Conservation (phyloP, 192 early-diverging fungal genomes). For the Coemansia reversa region DNA sequence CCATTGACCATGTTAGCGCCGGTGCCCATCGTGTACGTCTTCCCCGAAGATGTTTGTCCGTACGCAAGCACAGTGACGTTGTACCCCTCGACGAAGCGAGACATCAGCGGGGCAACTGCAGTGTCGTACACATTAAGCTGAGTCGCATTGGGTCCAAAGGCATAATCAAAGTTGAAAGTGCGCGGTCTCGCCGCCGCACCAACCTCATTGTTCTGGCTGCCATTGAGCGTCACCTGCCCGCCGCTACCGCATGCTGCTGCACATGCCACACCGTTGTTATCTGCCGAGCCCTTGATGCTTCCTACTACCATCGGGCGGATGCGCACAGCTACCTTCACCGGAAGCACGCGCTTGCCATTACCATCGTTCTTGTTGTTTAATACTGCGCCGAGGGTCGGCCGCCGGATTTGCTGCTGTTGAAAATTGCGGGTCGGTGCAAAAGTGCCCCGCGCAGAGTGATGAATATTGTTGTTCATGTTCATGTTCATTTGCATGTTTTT, state of each 20-base stretch:
- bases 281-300: constrained; percentile 1
- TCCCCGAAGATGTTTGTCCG: constrained; percentile 94
- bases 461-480: no score
- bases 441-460: no score
- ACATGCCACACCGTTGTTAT: no score
- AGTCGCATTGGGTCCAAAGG: constrained; percentile 61
- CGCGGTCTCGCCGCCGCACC: constrained; percentile 13
- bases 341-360: constrained; percentile 38
- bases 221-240: no score
- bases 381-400: no score
- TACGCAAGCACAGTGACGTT: constrained; percentile 95
- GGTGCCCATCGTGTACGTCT: constrained; percentile 96
- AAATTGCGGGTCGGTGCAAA: no score
- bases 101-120: constrained; percentile 56
- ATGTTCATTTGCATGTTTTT: no score
- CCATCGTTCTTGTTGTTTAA: background rate
- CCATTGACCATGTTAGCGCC: constrained; percentile 25
- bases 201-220: background rate
- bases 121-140: constrained; percentile 64
- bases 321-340: constrained; percentile 53
- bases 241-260: background rate
- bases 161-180: constrained; percentile 65
- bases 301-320: constrained; percentile 38
- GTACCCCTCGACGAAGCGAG: constrained; percentile 75
- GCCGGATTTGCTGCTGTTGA: no score